Evolutionary conservation across 768 basidiomycete species (phyloP), one percentile per base, ranked within the genome.

Genomic region (Kwoniella heveanensis): DNA sequence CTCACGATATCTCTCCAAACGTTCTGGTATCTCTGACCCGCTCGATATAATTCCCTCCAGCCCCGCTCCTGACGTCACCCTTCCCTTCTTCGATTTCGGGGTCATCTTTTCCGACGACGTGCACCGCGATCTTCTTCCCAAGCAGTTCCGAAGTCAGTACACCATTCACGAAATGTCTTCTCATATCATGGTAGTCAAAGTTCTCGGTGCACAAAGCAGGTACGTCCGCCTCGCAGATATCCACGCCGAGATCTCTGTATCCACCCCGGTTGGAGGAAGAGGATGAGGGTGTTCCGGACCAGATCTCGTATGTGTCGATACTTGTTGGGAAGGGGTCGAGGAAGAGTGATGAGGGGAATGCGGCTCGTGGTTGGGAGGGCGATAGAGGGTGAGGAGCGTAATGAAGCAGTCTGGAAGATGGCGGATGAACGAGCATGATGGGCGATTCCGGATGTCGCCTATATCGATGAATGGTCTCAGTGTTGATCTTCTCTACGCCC

Each of bases 121-220:
- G 91, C 69, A 92, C 92, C 74, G 91, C 86, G 55, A 98, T 94
- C 65, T 88, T 93, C 81, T 96, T 96, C 85, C 91, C 92, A 47
- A 97, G 84, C 36, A 98, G 80, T 79, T 99, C 96, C 15, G 92
- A 94, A 0, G 91, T 95, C 68, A 99, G 84, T 51, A 99, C 86
- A 19, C 95, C 95, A 74, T 91, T 90, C 17, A 97, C 90, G 73
- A 99, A 96, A 80, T 98, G 92, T 68, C 87, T 84, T 61, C 93
- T 87, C 64, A 98, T 85, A 80, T 94, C 92, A 15, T 88, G 87
- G 74, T 94, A 97, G 81, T 98, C 96, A 74, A 99, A 99, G 81
- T 98, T 98, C 81, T 98, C 96, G 78, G 94, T 92, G 82, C 98
- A 99, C 4, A 97, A 79, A 0, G 94, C 94, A 1, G 92, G 93